Evolutionary conservation across 106 monocot species (phyloP).

Genomic region (Dioscorea zingiberensis): DNA sequence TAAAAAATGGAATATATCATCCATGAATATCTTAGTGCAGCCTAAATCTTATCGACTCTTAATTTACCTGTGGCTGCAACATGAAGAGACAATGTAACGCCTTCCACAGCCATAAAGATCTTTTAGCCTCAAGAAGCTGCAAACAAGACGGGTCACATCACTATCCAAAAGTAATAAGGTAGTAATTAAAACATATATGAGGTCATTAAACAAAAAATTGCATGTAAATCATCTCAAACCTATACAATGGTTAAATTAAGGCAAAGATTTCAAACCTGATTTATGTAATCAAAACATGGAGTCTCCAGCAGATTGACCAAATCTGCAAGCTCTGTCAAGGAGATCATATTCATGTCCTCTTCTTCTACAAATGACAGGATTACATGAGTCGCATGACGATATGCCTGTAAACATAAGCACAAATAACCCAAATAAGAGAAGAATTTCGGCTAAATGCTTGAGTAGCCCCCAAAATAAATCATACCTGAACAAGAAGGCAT

Average conservation of each 20-base stretch:
- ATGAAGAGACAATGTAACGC: conserved; percentile 78
- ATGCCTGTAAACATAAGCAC: conserved; percentile 45
- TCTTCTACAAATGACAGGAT: conserved; percentile 92
- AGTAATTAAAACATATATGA: not conserved
- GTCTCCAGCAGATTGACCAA: conserved; percentile 82
- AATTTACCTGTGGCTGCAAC: conserved; percentile 83
- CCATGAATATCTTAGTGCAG: no score
- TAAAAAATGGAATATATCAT: no score
- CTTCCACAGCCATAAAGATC: conserved; percentile 72
- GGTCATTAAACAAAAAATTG: not conserved
- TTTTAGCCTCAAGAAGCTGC: conserved; percentile 88
- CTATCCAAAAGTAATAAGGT: no score
- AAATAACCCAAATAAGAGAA: not conserved
- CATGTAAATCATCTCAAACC: not conserved
- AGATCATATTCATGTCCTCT: conserved; percentile 86
- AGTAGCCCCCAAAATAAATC: not conserved
- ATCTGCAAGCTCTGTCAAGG: conserved; percentile 84
- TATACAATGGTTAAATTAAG: not conserved
- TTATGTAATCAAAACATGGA: conserved; percentile 84
- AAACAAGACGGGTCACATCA: not conserved
- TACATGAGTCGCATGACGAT: conserved; percentile 71
- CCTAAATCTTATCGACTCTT: not conserved
- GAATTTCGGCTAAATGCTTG: not conserved
- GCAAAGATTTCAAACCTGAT: conserved; percentile 53
- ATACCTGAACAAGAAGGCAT: conserved; percentile 90